These are phyloP conservation scores for Fimicolochytrium jonesii DNA, from an alignment of 192 early-diverging fungal genomes.

Conservation along the genomic window DNA sequence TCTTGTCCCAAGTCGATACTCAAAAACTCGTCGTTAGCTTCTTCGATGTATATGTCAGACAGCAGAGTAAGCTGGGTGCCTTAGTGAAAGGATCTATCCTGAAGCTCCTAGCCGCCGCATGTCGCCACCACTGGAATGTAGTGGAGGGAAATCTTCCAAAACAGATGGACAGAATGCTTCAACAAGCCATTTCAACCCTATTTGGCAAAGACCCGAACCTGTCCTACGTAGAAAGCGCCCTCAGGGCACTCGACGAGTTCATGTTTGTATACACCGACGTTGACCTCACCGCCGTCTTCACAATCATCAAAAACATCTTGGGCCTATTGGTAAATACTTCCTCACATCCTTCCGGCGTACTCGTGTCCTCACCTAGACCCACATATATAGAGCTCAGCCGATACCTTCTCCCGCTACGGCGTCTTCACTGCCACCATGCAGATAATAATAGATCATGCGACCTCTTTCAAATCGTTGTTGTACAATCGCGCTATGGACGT, in stretches of 20 bases:
- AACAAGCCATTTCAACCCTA: constrained; percentile 12
- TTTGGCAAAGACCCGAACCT: constrained; percentile 24
- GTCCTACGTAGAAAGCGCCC: constrained; percentile 30
- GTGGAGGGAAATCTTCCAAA: not conserved
- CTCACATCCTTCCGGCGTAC: not conserved
- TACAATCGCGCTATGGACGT: not conserved
- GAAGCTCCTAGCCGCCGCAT: constrained; percentile 24
- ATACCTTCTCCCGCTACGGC: not conserved
- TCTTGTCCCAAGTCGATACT: not conserved
- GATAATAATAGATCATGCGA: constrained; percentile 15
- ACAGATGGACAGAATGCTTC: constrained; percentile 6
- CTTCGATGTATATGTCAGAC: constrained; percentile 25
- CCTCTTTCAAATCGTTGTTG: not conserved
- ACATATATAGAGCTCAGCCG: constrained; percentile 1
- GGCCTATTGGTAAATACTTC: constrained; percentile 13
- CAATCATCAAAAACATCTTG: constrained; percentile 8
- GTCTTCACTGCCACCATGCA: constrained; percentile 13
- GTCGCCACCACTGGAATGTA: constrained; percentile 15
- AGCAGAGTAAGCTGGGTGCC: constrained; percentile 27
- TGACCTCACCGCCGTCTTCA: not conserved
- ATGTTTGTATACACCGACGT: constrained; percentile 6
- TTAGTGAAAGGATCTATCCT: constrained; percentile 37
- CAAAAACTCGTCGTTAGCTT: constrained; percentile 8
- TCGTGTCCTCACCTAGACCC: constrained; percentile 7
- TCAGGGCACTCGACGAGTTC: constrained; percentile 25